These are phyloP conservation scores for Tinospora cordifolia DNA, from an alignment of 164 flowering plant genomes.

Conservation along the genomic window DNA sequence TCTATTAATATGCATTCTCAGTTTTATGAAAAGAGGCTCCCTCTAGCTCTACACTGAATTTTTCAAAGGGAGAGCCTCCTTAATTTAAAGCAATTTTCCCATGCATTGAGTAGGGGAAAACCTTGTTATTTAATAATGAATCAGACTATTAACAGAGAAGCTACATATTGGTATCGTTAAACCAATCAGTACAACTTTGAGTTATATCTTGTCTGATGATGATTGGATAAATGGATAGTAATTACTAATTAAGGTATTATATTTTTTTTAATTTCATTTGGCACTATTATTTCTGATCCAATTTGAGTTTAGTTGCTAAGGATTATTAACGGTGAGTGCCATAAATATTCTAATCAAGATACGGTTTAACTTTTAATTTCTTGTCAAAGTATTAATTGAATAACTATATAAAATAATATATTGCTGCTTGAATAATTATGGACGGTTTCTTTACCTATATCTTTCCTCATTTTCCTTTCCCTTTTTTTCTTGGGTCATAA, in stretches of 20 bases:
- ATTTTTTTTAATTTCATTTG: neutral
- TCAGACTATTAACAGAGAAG: too few relatives aligned
- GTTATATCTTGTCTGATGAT: too few relatives aligned
- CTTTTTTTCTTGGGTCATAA: neutral
- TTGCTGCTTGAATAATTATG: neutral
- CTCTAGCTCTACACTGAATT: too few relatives aligned
- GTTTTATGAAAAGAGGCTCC: too few relatives aligned
- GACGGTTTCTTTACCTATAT: neutral
- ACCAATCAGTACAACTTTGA: too few relatives aligned
- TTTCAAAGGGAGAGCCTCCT: too few relatives aligned
- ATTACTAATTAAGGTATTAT: neutral
- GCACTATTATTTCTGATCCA: neutral
- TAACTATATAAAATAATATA: neutral
- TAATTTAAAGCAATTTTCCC: too few relatives aligned
- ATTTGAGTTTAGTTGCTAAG: neutral
- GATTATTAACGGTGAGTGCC: neutral
- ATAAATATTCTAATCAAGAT: neutral
- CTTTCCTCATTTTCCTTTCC: neutral
- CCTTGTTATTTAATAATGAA: too few relatives aligned
- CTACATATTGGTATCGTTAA: too few relatives aligned
- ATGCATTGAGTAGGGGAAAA: too few relatives aligned
- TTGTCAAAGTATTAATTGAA: neutral
- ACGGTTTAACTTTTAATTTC: neutral
- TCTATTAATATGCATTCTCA: too few relatives aligned
- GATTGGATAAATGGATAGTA: too few relatives aligned